Conservation (phyloP, 2,329 filamentous ascomycete species). For the Aspergillus pseudonomiae region DNA sequence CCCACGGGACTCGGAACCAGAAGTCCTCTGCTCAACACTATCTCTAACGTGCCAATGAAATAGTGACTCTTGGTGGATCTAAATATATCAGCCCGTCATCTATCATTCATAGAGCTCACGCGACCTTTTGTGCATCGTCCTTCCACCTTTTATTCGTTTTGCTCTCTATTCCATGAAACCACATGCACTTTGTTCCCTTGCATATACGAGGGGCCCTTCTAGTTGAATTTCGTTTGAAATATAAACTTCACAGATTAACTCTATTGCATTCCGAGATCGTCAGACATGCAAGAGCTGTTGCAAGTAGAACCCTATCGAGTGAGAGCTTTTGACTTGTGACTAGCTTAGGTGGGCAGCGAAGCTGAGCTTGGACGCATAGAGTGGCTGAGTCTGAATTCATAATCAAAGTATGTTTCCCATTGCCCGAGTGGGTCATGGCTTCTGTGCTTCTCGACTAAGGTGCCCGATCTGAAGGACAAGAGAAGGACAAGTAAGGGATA, state of each 20-base stretch:
- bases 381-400: neutral
- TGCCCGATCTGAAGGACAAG: neutral
- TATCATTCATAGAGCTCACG: neutral
- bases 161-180: neutral
- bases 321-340: neutral
- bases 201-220: neutral
- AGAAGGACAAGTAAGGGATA: neutral
- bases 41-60: neutral
- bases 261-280: neutral
- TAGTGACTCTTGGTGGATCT: neutral
- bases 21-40: neutral
- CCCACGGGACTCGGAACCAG: neutral
- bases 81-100: neutral
- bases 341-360: neutral
- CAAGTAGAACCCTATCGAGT: neutral
- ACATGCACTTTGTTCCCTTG: neutral
- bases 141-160: neutral
- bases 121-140: neutral
- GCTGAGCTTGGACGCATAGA: neutral
- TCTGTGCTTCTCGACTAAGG: neutral
- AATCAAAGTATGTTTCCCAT: neutral
- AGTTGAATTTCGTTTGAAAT: neutral
- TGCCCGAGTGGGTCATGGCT: neutral
- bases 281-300: neutral
- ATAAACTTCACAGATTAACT: neutral